Evolutionary conservation across 139 green algal species (phyloP), one percentile per base, ranked within the genome.

Genomic region (Coelastrella sp.): DNA sequence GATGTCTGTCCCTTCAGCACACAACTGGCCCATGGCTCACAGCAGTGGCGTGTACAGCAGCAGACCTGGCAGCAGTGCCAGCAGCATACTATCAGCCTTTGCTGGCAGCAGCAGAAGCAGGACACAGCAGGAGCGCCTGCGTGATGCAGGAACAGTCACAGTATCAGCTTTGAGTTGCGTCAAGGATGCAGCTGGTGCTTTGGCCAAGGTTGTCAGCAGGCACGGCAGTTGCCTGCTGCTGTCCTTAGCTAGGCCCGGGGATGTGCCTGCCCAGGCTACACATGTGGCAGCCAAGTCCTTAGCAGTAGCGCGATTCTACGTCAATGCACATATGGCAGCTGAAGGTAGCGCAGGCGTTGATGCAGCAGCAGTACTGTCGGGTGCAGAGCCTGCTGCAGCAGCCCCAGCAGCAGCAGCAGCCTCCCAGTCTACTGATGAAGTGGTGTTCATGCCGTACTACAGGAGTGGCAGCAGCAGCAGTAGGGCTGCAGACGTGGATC

Each of bases 221-320:
- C 88, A 83, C 7, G 88, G 88, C 80, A 83, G 59, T 58, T 88
- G 80, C 80, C 59, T 91, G 58, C 80, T 91, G 76, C 78, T 91
- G 68, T 73, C 88, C 5, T 8, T 88, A 10, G 3, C n/a, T 5
- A 75, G 59, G n/a, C 16, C 78, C 7, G 80, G 59, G 0, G 88
- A 78, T 64, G 6, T 60, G 2, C 64, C 65, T 16, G 71, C 78
- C 5, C 65, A 79, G 57, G 88, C 71, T 7, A 91, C 88, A 57
- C 88, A 88, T 85, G 80, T 88, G 6, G 88, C 88, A 59, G 80
- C 80, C 8, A 91, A 91, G 88, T 84, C 88, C n/a, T 80, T 91
- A 5, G 88, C 88, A 16, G 88, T 91, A 4, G 80, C 78, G 5
- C 71, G 88, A 57, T 91, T 91, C 23, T 91, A 91, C 68, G 80